Percentiles rank a stretch among this genome's conserved stretches.
Conservation (phyloP, 208 protist genomes). For the Porcisia hertigi region DNA sequence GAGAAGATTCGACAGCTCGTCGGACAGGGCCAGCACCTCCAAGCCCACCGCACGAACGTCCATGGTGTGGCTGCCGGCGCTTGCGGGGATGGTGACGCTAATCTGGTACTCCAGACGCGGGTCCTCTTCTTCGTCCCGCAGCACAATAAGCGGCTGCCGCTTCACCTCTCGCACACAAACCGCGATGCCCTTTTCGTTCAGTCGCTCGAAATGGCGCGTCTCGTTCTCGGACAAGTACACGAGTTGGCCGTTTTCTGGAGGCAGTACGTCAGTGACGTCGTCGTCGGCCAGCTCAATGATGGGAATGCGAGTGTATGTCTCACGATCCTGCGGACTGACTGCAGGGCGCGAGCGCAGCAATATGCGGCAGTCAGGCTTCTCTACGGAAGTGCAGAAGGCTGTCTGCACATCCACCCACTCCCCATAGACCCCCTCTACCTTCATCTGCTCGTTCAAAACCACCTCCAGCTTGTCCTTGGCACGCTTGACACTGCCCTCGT, state of each 20-base stretch:
- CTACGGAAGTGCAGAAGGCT: conserved; percentile 62
- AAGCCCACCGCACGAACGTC: conserved; percentile 75
- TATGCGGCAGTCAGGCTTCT: conserved; percentile 68
- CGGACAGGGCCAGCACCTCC: conserved; percentile 61
- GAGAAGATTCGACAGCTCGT: conserved; percentile 44
- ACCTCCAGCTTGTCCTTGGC: conserved; percentile 67
- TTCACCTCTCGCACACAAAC: conserved; percentile 69
- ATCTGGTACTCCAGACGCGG: conserved; percentile 79
- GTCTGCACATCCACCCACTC: conserved; percentile 87
- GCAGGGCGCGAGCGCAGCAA: conserved; percentile 77
- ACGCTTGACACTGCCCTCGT: conserved; percentile 79
- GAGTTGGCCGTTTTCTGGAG: conserved; percentile 86
- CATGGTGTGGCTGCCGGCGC: conserved; percentile 45
- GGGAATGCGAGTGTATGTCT: conserved; percentile 50
- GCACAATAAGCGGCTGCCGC: conserved; percentile 88
- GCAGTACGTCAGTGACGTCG: conserved; percentile 83
- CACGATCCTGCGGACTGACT: conserved; percentile 57
- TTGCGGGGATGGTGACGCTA: conserved; percentile 59
- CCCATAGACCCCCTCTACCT: conserved; percentile 59
- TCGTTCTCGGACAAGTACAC: conserved; percentile 90
- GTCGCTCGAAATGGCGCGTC: conserved; percentile 69
- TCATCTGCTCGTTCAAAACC: conserved; percentile 66
- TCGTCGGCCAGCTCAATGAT: conserved; percentile 76
- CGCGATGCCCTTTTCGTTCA: conserved; percentile 61
- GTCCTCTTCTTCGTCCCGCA: conserved; percentile 88